phyloP scores from a whole-genome alignment of 495 filamentous ascomycete species.

The Penicillium nucicola region DNA sequence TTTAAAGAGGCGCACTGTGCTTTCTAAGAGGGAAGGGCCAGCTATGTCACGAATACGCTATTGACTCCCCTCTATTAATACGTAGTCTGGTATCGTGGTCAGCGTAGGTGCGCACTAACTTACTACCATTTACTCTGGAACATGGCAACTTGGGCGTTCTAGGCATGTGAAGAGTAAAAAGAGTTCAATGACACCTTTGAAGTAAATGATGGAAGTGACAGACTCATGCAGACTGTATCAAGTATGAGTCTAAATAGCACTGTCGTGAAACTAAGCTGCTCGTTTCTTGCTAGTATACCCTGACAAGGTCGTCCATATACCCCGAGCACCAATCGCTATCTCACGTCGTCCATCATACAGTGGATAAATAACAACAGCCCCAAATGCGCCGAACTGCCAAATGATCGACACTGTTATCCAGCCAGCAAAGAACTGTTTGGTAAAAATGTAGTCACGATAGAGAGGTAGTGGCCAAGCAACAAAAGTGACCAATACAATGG shows the following conservation, averaged over 20 bases:
- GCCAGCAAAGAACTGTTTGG: constrained; percentile 41
- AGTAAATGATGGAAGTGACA: constrained; percentile 3
- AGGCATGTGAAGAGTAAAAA: background rate
- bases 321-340: constrained; percentile 24
- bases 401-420: constrained; percentile 46
- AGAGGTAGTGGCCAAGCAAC: constrained; percentile 43
- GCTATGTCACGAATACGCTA: background rate
- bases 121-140: constrained; percentile 6
- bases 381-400: constrained; percentile 44
- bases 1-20: constrained; percentile 15
- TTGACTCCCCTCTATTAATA: background rate
- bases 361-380: constrained; percentile 42
- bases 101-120: constrained; percentile 8
- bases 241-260: too few relatives aligned
- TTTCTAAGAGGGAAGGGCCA: constrained; percentile 6
- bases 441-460: constrained; percentile 44
- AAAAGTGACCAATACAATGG: constrained; percentile 38
- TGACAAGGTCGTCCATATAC: constrained; percentile 22
- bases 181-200: background rate
- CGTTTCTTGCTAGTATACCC: constrained; percentile 1
- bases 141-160: background rate
- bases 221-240: background rate
- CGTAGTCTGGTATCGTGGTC: constrained; percentile 11
- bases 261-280: background rate
- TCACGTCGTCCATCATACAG: constrained; percentile 42